A percentile compares a stretch with the other conserved stretches of the same genome.
phyloP scores from a whole-genome alignment of 148 eudicot genomes.

The Rhododendron kiyosumense region DNA sequence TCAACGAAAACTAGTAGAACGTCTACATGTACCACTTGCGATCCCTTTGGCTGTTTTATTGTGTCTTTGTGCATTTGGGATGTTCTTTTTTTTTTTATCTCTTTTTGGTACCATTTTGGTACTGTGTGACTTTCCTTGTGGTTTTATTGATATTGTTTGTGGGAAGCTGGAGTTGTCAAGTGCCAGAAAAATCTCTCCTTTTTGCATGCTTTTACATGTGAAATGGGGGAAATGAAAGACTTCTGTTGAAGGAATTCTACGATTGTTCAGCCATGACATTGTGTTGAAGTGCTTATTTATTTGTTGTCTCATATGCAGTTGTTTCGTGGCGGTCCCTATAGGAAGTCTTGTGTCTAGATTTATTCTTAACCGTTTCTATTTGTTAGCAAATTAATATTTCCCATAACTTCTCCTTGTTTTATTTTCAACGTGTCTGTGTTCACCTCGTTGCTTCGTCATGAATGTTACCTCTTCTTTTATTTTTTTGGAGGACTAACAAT shows the following conservation, averaged over 20 bases:
- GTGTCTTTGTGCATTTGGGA: neutral
- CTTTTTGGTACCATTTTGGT: neutral
- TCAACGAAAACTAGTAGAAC: neutral
- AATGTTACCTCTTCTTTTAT: neutral
- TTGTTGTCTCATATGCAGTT: neutral
- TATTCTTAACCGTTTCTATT: neutral
- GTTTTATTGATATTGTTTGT: neutral
- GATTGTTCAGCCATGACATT: neutral
- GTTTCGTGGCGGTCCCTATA: neutral
- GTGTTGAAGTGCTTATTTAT: neutral
- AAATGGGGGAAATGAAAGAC: neutral
- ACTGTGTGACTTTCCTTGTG: neutral
- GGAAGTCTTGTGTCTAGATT: neutral
- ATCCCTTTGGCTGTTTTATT: neutral
- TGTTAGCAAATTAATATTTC: neutral
- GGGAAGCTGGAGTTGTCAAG: neutral
- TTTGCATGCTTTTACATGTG: conserved; percentile 8
- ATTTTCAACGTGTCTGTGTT: neutral
- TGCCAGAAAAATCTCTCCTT: neutral
- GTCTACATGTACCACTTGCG: neutral
- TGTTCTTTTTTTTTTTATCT: neutral
- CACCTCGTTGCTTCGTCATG: neutral
- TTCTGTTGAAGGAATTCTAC: neutral
- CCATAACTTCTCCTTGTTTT: neutral
- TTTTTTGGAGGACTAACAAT: neutral